phyloP scores from a whole-genome alignment of 106 monocot genomes.

The Apostasia shenzhenica region DNA sequence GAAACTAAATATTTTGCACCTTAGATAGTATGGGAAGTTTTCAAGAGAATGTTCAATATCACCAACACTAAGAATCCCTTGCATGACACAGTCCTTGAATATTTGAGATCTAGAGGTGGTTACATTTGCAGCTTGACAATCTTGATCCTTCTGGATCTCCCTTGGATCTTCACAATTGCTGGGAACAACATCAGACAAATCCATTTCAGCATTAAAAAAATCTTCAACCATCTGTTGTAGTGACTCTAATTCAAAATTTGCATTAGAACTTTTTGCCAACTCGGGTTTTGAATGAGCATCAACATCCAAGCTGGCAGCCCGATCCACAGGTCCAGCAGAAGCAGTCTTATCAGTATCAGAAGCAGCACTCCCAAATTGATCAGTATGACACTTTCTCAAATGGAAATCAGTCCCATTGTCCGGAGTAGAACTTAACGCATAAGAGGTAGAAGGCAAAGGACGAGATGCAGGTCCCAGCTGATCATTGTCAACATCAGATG shows the following conservation, averaged over 20 bases:
- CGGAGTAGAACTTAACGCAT: constrained; percentile 18
- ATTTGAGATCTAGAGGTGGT: constrained; percentile 45
- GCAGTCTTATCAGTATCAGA: constrained; percentile 21
- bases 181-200: constrained; percentile 32
- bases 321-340: constrained; percentile 18
- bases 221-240: constrained; percentile 43
- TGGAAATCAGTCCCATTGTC: constrained; percentile 21
- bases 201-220: constrained; percentile 41
- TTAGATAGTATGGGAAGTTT: constrained; percentile 87
- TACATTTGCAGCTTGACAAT: constrained; percentile 21
- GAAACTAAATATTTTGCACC: constrained; percentile 24
- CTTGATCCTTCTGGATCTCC: constrained; percentile 32
- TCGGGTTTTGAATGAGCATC: constrained; percentile 31
- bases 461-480: constrained; percentile 26
- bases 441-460: constrained; percentile 24
- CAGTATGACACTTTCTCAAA: constrained; percentile 22
- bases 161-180: constrained; percentile 48
- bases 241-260: constrained; percentile 33
- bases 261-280: constrained; percentile 25
- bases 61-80: constrained; percentile 56
- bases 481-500: constrained; percentile 33
- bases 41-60: constrained; percentile 72
- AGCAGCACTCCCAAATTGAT: constrained; percentile 18
- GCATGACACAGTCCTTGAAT: constrained; percentile 61
- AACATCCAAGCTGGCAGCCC: constrained; percentile 25